Percentiles rank a stretch among this genome's conserved stretches.
phyloP scores from a whole-genome alignment of 768 basidiomycete species.

The Termitomyces sp. region DNA sequence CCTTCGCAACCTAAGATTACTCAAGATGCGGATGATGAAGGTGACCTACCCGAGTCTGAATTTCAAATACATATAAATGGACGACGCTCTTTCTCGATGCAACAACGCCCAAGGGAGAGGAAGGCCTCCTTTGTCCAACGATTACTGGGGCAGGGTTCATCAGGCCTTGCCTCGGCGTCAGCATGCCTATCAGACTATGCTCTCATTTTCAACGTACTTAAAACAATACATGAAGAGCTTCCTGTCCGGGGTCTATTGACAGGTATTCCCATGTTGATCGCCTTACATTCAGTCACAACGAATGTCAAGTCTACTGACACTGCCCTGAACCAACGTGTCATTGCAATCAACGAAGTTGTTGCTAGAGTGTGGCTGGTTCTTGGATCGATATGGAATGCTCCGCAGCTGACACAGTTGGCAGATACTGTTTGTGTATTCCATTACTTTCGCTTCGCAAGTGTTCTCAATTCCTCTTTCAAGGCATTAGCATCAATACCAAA shows the following conservation, averaged over 20 bases:
- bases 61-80: constrained; percentile 27
- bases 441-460: constrained; percentile 4
- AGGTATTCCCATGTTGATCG: constrained; percentile 83
- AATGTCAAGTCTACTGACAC: constrained; percentile 33
- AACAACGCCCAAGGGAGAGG: constrained; percentile 43
- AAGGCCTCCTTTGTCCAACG: constrained; percentile 52
- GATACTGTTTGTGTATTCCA: constrained; percentile 41
- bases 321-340: constrained; percentile 36
- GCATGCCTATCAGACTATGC: constrained; percentile 74
- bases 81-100: constrained; percentile 40
- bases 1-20: constrained; percentile 26
- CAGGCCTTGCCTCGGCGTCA: constrained; percentile 33
- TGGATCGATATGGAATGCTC: constrained; percentile 65
- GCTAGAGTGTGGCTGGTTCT: constrained; percentile 61
- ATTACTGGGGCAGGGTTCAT: constrained; percentile 43
- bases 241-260: constrained; percentile 71
- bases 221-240: constrained; percentile 61
- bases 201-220: constrained; percentile 62
- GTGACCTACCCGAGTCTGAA: constrained; percentile 20
- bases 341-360: constrained; percentile 57
- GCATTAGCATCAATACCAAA: constrained; percentile 34
- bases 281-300: constrained; percentile 53
- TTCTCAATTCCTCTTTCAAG: constrained; percentile 24
- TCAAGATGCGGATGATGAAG: constrained; percentile 21
- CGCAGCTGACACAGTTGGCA: constrained; percentile 45